These are phyloP conservation scores for Sordariomycetes sp. DNA, from an alignment of 2,329 filamentous ascomycete species.

Conservation along the genomic window DNA sequence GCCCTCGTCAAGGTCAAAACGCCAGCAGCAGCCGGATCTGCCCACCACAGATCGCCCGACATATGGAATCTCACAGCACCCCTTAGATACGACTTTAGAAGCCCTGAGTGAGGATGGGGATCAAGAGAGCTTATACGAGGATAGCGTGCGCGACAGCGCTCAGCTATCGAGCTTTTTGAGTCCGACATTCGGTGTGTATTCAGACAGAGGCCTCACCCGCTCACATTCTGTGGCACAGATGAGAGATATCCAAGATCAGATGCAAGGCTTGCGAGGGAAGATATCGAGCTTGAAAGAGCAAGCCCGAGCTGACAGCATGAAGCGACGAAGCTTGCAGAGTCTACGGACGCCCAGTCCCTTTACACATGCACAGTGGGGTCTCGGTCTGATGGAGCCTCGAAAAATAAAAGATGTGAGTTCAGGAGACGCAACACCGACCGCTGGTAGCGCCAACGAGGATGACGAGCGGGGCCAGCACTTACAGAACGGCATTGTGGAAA, in stretches of 20 bases:
- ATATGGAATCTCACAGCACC: constrained; percentile 25
- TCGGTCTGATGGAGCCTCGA: constrained; percentile 13
- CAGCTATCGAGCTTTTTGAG: constrained; percentile 30
- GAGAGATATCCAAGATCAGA: constrained; percentile 69
- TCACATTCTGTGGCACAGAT: constrained; percentile 67
- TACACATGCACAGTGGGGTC: constrained; percentile 49
- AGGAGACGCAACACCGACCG: constrained; percentile 8
- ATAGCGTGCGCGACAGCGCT: constrained; percentile 19
- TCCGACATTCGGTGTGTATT: constrained; percentile 31
- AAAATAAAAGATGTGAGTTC: constrained; percentile 9
- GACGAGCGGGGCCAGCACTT: neutral
- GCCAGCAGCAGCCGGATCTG: neutral
- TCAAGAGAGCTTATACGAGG: constrained; percentile 11
- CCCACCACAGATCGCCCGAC: neutral
- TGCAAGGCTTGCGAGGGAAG: constrained; percentile 76
- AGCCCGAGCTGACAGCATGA: constrained; percentile 68
- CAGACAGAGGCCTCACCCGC: constrained; percentile 45
- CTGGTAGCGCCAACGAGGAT: constrained; percentile 5
- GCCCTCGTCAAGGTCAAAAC: constrained; percentile 25
- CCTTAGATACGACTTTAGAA: constrained; percentile 36
- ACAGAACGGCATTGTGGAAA: no score
- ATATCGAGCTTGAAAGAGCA: constrained; percentile 74
- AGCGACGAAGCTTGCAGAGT: constrained; percentile 67
- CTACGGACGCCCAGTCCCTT: constrained; percentile 71
- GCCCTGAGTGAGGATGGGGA: constrained; percentile 45